Evolutionary conservation across 805 yeast genomes (phyloP), one percentile per base, ranked within the genome.

Genomic region (Zygotorulaspora chibaensis): DNA sequence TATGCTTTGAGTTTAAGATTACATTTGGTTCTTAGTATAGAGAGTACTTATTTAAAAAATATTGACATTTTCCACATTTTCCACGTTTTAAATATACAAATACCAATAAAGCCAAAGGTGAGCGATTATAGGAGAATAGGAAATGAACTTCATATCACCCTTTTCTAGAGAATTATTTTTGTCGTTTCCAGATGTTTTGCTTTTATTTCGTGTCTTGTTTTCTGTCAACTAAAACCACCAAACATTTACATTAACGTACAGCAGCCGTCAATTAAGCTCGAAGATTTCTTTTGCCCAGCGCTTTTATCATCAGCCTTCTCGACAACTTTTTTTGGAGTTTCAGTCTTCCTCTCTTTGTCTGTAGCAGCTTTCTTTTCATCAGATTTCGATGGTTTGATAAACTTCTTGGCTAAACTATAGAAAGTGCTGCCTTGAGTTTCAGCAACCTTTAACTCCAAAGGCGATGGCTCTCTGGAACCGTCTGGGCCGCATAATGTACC

Each of bases 401-500:
- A 64, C 48, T 67, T 73, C 45, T 57, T 40, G 16, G 69, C 74
- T 25, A 71, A 70, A 43, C 71, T 65, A 60, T 70, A 81, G 69
- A 87, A 87, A 33, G 72, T 62, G 49, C 70, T 63, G 62, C 95
- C 96, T 71, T 87, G 96, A 48, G 68, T 69, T 39, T 62, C 60
- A 20, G 88, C 91, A 48, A 86, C 64, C 56, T 75, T 74, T 62
- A 75, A 68, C 67, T 87, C 96, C 47, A 83, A 69, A 15, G 70
- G 74, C 35, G 81, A 57, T 28, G 88, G 84, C 56, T 72, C 70
- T 71, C 95, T 80, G 7, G 85, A 76, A 41, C 95, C 95, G 61
- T 84, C 91, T 42, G 75, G 72, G 40, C 80, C 86, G 26, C 95
- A 89, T 58, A 75, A 72, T 31, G 86, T 70, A 55, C 95, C 95